Percentiles rank a stretch among this genome's conserved stretches.
Conservation (phyloP, 129 eudicot genomes). For the Arctium lappa region DNA sequence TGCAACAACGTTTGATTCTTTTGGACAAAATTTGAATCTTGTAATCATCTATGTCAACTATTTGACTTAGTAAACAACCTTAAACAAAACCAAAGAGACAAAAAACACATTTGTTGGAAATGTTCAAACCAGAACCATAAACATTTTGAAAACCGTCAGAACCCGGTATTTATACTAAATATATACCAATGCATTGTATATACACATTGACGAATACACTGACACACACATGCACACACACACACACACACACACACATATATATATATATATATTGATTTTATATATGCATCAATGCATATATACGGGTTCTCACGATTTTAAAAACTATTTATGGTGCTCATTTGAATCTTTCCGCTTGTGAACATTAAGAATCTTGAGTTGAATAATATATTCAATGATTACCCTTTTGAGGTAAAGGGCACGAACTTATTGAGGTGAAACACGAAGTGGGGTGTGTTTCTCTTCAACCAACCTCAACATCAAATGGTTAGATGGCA, state of each 20-base stretch:
- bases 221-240: too few relatives aligned
- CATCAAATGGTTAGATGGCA: constrained; percentile 94
- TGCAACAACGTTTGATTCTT: constrained; percentile 28
- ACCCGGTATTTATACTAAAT: neutral
- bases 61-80: constrained; percentile 25
- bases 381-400: neutral
- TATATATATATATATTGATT: too few relatives aligned
- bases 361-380: too few relatives aligned
- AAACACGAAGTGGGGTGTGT: constrained; percentile 73
- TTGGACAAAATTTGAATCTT: constrained; percentile 18
- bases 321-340: too few relatives aligned
- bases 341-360: too few relatives aligned
- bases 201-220: too few relatives aligned
- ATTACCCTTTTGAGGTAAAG: constrained; percentile 64
- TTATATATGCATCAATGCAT: too few relatives aligned
- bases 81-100: neutral
- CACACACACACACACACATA: too few relatives aligned
- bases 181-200: neutral
- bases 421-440: constrained; percentile 86
- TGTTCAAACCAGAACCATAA: neutral
- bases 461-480: constrained; percentile 87
- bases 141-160: neutral
- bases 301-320: too few relatives aligned
- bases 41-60: constrained; percentile 16
- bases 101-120: neutral